These are phyloP conservation scores for Ophiostoma quercus DNA, from an alignment of 2,329 filamentous ascomycete species.

Conservation along the genomic window DNA sequence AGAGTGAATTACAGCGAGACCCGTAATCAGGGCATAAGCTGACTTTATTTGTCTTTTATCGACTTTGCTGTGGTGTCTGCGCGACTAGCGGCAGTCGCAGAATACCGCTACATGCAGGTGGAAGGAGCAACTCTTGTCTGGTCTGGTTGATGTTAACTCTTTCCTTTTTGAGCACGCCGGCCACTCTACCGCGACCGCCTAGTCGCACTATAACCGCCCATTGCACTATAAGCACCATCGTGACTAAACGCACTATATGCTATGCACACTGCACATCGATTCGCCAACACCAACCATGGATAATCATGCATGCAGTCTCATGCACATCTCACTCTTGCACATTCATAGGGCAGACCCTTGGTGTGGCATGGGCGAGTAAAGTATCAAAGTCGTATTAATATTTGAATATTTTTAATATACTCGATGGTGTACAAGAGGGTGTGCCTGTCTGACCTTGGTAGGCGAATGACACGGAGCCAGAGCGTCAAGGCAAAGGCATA, in stretches of 20 bases:
- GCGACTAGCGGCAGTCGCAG: conserved; percentile 11
- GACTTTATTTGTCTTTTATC: conserved; percentile 3
- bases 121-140: conserved; percentile 3
- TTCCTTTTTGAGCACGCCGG: not conserved
- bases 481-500: not conserved
- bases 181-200: not conserved
- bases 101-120: not conserved
- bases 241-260: not conserved
- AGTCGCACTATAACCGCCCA: not conserved
- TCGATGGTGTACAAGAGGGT: not conserved
- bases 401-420: not conserved
- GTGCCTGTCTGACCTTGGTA: not conserved
- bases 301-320: not conserved
- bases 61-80: conserved; percentile 5
- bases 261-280: not conserved
- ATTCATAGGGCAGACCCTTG: not conserved
- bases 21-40: conserved; percentile 10
- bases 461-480: not conserved
- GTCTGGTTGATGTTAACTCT: not conserved
- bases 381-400: no score
- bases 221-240: not conserved
- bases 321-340: conserved; percentile 8
- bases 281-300: not conserved
- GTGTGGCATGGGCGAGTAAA: not conserved
- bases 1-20: not conserved